Base-by-base conservation (phyloP, 2,329 filamentous ascomycete species). In the Penicillium sp. region DNA sequence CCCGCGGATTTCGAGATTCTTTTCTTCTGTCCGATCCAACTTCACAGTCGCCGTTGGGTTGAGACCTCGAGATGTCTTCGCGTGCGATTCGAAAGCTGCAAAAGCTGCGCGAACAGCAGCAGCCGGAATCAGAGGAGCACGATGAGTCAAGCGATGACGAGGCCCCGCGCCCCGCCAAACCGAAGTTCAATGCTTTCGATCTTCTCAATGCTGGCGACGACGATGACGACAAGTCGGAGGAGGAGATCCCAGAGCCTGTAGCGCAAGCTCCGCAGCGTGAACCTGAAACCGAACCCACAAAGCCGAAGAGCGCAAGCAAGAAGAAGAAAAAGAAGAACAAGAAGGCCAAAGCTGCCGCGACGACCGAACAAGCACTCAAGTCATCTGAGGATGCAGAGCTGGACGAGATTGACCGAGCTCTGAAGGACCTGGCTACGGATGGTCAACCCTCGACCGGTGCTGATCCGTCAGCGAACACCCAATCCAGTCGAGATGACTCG, bases 371-470 rank as follows among this genome's bases (percentile, higher is more conserved):
- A 13, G 40, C 51, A 13, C 18, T 55, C 24, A 44, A 49, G 2
- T 56, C 61, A 39, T 55, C 66, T 2, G 60, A 68, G 1, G 60
- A 67, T 24, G 55, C 58, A 10, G 69, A 72, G 4, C 66, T 83
- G 24, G 85, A 89, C 59, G 86, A 89, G 57, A 87, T 89, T 45
- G 86, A 89, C 64, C 74, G 75, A 48, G 85, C 85, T 2, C 69
- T 89, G 25, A 79, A 80, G 58, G 79, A 83, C 35, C 70, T 89
- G 35, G 79, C 79, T 28, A 71, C 80, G n/a, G 69, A 75, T 39
- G 54, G 62, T 48, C 53, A 63, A 50, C n/a, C 57, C 30, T 44
- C 48, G 56, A 40, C 61, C 52, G 50, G 54, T 18, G 50, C 30
- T 45, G 51, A 53, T 38, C 50, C 59, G 4, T 43, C 63, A 14